Evolutionary conservation across 148 eudicot species (phyloP).

Genomic region (Chenopodium album): DNA sequence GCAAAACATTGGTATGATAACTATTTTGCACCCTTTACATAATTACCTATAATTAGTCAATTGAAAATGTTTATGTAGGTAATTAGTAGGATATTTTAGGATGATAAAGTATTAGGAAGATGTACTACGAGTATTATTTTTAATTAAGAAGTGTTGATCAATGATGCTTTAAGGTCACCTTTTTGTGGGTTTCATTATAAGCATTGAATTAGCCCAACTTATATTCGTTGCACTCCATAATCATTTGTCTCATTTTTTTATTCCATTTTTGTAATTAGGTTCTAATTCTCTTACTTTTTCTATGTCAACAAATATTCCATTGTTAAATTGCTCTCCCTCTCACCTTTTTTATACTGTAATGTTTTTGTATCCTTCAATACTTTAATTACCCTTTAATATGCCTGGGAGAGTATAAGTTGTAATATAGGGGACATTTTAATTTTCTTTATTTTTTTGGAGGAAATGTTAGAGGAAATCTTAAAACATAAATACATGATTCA

Average conservation of each 20-base stretch:
- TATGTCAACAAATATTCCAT: slow-evolving; percentile 13
- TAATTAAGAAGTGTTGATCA: background rate
- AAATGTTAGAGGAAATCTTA: background rate
- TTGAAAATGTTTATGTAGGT: slow-evolving; percentile 1
- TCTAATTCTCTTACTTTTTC: background rate
- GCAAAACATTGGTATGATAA: slow-evolving; percentile 7
- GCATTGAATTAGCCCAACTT: slow-evolving; percentile 20
- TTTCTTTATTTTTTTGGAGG: too few species aligned
- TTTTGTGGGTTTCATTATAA: slow-evolving; percentile 12
- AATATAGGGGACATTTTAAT: background rate
- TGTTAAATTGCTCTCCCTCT: background rate
- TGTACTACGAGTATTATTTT: background rate
- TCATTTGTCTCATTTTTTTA: background rate
- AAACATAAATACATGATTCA: background rate
- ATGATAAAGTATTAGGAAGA: background rate
- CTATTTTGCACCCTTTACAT: slow-evolving; percentile 16
- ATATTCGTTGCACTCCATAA: slow-evolving; percentile 15
- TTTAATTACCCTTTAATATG: background rate
- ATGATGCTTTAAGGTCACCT: slow-evolving; percentile 16
- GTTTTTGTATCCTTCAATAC: background rate
- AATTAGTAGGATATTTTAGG: background rate
- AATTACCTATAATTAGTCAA: slow-evolving; percentile 17
- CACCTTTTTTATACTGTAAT: background rate
- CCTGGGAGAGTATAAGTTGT: background rate
- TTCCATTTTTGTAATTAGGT: background rate